Conservation (phyloP, 2,329 filamentous ascomycete species). For the Grosmannia penicillata region DNA sequence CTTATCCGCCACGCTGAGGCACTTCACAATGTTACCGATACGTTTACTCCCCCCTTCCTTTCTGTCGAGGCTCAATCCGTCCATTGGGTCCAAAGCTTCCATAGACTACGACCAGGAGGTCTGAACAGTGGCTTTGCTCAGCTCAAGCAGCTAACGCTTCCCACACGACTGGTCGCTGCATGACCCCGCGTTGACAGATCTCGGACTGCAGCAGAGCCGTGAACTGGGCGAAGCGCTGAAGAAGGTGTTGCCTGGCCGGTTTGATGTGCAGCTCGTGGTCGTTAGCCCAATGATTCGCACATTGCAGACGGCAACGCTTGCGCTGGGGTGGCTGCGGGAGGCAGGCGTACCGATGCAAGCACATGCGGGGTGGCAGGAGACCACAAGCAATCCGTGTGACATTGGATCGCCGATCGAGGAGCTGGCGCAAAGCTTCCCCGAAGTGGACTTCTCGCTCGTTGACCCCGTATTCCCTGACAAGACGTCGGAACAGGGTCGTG, state of each 20-base stretch:
- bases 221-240: conserved; percentile 27
- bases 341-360: conserved; percentile 37
- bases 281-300: conserved; percentile 52
- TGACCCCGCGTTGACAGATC: conserved; percentile 35
- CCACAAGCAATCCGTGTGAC: conserved; percentile 43
- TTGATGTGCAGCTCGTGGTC: conserved; percentile 38
- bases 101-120: no score
- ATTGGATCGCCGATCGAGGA: conserved; percentile 33
- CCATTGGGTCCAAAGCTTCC: no score
- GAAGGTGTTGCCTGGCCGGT: conserved; percentile 23
- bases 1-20: conserved; percentile 80
- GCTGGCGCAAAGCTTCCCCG: conserved; percentile 34
- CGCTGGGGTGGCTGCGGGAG: conserved; percentile 42
- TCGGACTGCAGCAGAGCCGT: conserved; percentile 33
- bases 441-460: conserved; percentile 39
- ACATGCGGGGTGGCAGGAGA: conserved; percentile 52
- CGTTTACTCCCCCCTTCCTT: conserved; percentile 11
- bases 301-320: conserved; percentile 45
- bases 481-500: conserved; percentile 25
- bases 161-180: conserved; percentile 30
- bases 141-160: no score
- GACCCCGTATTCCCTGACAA: conserved; percentile 51
- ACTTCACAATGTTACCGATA: conserved; percentile 37
- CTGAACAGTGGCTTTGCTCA: no score
- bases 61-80: no score